Base-by-base conservation (phyloP, 2,329 filamentous ascomycete species). In the Didymellaceae sp. region DNA sequence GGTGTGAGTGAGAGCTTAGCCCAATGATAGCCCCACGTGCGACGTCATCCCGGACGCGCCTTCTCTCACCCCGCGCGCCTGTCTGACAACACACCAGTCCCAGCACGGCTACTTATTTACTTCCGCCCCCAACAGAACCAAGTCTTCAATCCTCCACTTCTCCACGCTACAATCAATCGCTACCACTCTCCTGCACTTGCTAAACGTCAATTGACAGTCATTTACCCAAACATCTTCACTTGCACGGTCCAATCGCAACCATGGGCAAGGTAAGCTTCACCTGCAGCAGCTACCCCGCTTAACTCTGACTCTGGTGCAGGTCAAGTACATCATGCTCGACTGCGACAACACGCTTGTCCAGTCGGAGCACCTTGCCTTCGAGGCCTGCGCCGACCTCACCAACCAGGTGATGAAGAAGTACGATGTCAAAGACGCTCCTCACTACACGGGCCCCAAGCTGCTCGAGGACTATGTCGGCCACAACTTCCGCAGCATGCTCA, bases 401-500 rank as follows among this genome's bases (percentile, higher is more conserved):
- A 96, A 96, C 78, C 81, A 91, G 74, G 90, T 96, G 73, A 85
- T 93, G 72, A 80, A 82, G 63, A 82, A 82, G 67, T 82, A 87
- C 68, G 77, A 80, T 63, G 80, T 91, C 66, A 77, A 80, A 64
- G 79, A 90, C 65, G 68, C 80, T 20, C 80, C 84, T 63, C 84
- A 82, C 70, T 96, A 95, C 80, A 91, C 89, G 4, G 88, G 88
- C 67, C 83, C 86, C 38, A 81, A 85, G 53, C 86, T 96, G 58
- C 89, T 96, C 77, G 79, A 81, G 63, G 89, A 96, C 77, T 96
- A 95, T 67, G 90, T 96, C 63, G 91, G 92, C 65, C 88, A 94
- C 74, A 96, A 95, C 82, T 96, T 96, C 83, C 90, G 91, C 62
- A 90, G 90, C 75, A 96, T 96, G 90, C 86, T 96, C 77, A 75